Evolutionary conservation across 129 eudicot genomes (phyloP), one percentile per base, ranked within the genome.

Genomic region (Erigeron canadensis): DNA sequence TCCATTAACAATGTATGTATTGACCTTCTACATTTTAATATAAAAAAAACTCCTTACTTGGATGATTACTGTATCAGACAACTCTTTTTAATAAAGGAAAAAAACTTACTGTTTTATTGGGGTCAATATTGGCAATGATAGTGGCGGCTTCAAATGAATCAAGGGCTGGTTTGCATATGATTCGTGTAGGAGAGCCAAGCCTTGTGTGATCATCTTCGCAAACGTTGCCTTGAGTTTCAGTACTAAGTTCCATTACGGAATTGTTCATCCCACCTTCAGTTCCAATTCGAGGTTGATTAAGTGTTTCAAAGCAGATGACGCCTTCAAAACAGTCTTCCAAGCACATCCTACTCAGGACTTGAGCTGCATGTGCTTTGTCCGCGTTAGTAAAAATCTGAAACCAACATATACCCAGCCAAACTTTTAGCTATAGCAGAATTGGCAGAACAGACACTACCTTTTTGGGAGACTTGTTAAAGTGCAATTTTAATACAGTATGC

Each of bases 251-350:
- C 28, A 4, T 4, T 42, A 55, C 0, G 34, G 13, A 0, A 28
- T 51, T 67, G 38, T 23, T 43, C 34, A 15, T 50, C 18, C 7
- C 12, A 22, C 53, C 63, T 37, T 38, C 46, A 44, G 46, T 7
- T 9, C 21, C 51, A 22, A 54, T 73, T 46, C 57, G 34, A 39
- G 18, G 9, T 39, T 80, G 74, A 76, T 92, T 89, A 18, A 94
- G 90, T 3, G 95, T 94, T 80, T 94, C 98, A 61, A 89, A 93
- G 75, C 98, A 89, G 56, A 94, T 89, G 44, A 89, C 79, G 38
- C 95, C 96, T 57, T 89, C 92, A 59, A 94, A 94, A 63, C 98
- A 94, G 44, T 87, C 98, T 73, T 89, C 98, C 80, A 94, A 79
- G 17, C 93, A 82, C 81, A 87, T 8, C 73, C 85, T 84, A 11